phyloP scores from a whole-genome alignment of 2,329 filamentous ascomycete species.

The Plenodomus tracheiphilus region DNA sequence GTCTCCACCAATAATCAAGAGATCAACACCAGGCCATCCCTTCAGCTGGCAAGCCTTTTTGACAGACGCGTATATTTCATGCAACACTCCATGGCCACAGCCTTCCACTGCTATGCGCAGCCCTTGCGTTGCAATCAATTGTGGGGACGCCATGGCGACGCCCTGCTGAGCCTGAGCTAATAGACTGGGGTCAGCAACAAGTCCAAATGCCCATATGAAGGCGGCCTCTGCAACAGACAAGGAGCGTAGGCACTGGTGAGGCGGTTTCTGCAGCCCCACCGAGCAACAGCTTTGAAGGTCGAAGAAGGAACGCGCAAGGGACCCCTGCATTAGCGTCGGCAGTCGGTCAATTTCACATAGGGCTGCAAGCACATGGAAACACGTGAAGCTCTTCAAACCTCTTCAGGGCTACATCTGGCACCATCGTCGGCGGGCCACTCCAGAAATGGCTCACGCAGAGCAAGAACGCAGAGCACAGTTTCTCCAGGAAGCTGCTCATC shows the following conservation, averaged over 20 bases:
- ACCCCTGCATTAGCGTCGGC: constrained; percentile 31
- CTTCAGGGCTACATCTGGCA: background rate
- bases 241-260: too few species aligned
- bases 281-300: background rate
- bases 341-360: constrained; percentile 9
- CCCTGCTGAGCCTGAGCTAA: background rate
- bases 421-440: background rate
- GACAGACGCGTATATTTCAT: constrained; percentile 87
- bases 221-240: too few species aligned
- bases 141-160: constrained; percentile 30
- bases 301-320: background rate
- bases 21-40: constrained; percentile 79
- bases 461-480: constrained; percentile 30
- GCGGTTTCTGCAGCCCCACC: background rate
- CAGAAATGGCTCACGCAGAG: constrained; percentile 24
- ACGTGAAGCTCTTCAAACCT: constrained; percentile 11
- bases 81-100: constrained; percentile 87
- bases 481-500: constrained; percentile 39
- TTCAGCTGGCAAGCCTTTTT: constrained; percentile 68
- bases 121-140: constrained; percentile 25
- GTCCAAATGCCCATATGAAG: background rate
- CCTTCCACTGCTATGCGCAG: constrained; percentile 83
- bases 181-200: background rate
- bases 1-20: constrained; percentile 93
- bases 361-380: constrained; percentile 5